Conservation (phyloP, 768 basidiomycete genomes). For the Auriculariales sp. region DNA sequence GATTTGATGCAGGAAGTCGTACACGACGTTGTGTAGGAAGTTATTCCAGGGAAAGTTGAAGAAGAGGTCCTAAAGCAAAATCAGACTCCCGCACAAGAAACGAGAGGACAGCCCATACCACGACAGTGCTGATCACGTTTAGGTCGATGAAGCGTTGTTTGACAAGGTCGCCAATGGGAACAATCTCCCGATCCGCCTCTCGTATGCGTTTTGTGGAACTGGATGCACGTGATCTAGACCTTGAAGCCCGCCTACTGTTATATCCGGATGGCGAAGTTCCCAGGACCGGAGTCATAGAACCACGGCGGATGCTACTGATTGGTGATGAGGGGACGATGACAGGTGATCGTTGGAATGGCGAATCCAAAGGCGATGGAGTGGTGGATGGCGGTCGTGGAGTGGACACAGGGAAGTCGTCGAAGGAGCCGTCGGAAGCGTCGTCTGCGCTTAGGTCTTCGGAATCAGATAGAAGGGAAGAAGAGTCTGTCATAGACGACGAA, state of each 20-base stretch:
- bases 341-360: constrained; percentile 19
- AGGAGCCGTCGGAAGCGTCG: constrained; percentile 47
- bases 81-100: neutral
- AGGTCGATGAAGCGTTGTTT: constrained; percentile 68
- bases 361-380: constrained; percentile 14
- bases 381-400: constrained; percentile 16
- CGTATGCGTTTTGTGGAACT: neutral
- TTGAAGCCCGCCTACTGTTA: neutral
- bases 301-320: constrained; percentile 1
- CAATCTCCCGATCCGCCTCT: neutral
- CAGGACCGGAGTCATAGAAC: neutral
- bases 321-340: constrained; percentile 17
- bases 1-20: constrained; percentile 91
- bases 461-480: constrained; percentile 24
- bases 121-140: constrained; percentile 55
- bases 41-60: constrained; percentile 97
- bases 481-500: constrained; percentile 38
- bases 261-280: neutral
- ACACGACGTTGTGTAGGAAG: constrained; percentile 91
- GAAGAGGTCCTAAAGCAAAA: constrained; percentile 60
- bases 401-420: constrained; percentile 52
- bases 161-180: constrained; percentile 51
- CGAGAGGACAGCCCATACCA: constrained; percentile 35
- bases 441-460: constrained; percentile 51
- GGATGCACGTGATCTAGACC: neutral